Evolutionary conservation across 768 basidiomycete genomes (phyloP).

Genomic region (Serendipita sp.): DNA sequence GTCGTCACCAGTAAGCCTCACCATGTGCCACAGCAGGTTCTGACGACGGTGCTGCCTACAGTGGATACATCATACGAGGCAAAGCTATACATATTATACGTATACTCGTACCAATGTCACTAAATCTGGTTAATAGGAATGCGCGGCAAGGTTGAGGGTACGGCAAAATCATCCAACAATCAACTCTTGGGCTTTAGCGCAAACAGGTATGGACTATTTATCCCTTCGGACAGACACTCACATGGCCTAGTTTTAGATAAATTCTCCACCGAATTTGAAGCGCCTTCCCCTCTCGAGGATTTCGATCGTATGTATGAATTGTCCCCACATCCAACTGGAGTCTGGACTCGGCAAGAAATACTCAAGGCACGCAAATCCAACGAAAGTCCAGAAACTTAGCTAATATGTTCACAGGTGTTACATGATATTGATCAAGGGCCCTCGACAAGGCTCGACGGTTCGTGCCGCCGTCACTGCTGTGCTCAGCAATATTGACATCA

Average conservation of each 20-base stretch:
- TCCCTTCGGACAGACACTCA: conserved; percentile 18
- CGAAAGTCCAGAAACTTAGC: not conserved
- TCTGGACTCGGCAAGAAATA: conserved; percentile 13
- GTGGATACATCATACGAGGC: conserved; percentile 64
- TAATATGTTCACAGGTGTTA: not conserved
- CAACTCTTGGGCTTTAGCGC: conserved; percentile 17
- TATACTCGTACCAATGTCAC: not conserved
- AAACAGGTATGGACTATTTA: conserved; percentile 1
- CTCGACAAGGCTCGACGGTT: not conserved
- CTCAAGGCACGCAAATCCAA: not conserved
- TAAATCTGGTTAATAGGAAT: conserved; percentile 29
- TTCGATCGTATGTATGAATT: conserved; percentile 37
- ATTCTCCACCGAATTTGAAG: conserved; percentile 45
- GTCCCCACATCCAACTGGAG: conserved; percentile 11
- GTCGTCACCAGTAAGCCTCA: conserved; percentile 41
- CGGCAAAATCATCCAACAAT: conserved; percentile 68
- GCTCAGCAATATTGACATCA: not conserved
- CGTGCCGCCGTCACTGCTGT: not conserved
- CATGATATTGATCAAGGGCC: not conserved
- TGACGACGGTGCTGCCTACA: not conserved
- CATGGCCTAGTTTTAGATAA: conserved; percentile 46
- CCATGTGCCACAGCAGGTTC: too few relatives aligned
- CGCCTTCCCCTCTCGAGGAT: conserved; percentile 44
- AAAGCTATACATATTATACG: conserved; percentile 13
- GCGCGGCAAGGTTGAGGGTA: conserved; percentile 40